Base-by-base conservation (phyloP, 2,329 filamentous ascomycete species). In the Colletotrichum cordylinicola region DNA sequence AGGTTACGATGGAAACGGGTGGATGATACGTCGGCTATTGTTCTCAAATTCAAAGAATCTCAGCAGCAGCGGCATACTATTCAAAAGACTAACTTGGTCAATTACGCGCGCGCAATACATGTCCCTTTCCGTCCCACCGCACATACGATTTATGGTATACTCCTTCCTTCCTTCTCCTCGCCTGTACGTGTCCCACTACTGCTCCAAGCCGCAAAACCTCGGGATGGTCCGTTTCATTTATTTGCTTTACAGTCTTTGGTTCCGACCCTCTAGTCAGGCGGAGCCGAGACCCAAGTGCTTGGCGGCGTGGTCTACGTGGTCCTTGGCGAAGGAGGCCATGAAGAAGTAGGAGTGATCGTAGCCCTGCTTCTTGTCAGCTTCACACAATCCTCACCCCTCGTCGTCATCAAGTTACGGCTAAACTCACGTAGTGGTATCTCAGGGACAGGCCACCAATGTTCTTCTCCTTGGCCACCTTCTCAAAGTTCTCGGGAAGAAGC, bases 281-380 rank as follows among this genome's bases (percentile, higher is more conserved):
- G 72, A 75, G 10, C 79, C 82, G 60, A 86, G 80, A 24, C 83
- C 84, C 72, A 98, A 87, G 83, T 95, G 93, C 89, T 97, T 98
- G 79, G 96, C 96, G 76, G 96, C 96, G 86, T 98, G 95, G 81
- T 95, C 93, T 79, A 98, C 91, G 85, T 99, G 97, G 80, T 98
- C 96, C 81, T 95, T 93, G 58, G 94, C 91, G 84, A 99, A 99
- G 18, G 92, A 93, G 43, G 96, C 93, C 89, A 99, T 98, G 86
- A 98, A 98, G 86, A 93, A 99, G 88, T 99, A 99, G 77, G 95
- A 98, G 87, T 99, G 97, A 84, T 99, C 97, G 83, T 99, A 98
- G 77, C 93, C 96, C 87, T 94, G 82, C 8, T n/a, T 7, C 3
- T 31, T 24, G 48, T 76, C 35, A 68, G 62, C 69, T 39, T 37